These are phyloP conservation scores for Nakaseomyces uthaithaninus DNA, from an alignment of 1,139 yeast genomes.

Conservation along the genomic window DNA sequence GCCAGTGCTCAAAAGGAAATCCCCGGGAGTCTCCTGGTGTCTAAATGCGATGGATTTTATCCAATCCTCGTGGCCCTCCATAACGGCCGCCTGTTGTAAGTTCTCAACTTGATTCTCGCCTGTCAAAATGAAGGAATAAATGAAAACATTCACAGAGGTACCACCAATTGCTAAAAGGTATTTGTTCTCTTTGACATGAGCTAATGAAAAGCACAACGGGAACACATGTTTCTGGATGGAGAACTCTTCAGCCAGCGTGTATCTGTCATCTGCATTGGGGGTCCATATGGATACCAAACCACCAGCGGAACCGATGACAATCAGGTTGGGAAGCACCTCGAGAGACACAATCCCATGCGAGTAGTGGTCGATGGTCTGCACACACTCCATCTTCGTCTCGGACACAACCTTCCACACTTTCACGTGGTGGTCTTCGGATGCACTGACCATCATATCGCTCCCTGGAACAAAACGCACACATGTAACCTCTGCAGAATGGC, in stretches of 20 bases:
- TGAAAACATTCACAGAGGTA: constrained; percentile 50
- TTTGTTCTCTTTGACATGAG: constrained; percentile 33
- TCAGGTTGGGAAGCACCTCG: constrained; percentile 31
- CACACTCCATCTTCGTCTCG: constrained; percentile 21
- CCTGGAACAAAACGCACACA: constrained; percentile 50
- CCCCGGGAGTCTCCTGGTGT: constrained; percentile 37
- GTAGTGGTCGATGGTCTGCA: constrained; percentile 37
- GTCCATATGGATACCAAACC: constrained; percentile 53
- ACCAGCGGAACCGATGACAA: constrained; percentile 60
- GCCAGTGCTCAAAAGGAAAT: constrained; percentile 68
- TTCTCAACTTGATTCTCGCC: constrained; percentile 14
- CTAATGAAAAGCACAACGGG: constrained; percentile 57
- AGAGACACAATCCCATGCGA: constrained; percentile 44
- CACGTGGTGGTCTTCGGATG: constrained; percentile 57
- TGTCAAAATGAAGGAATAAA: constrained; percentile 42
- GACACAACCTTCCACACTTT: constrained; percentile 47
- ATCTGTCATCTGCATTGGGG: constrained; percentile 10
- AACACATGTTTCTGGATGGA: constrained; percentile 44
- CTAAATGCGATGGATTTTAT: constrained; percentile 63
- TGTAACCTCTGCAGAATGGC: constrained; percentile 50
- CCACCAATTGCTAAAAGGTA: constrained; percentile 77
- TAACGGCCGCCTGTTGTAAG: constrained; percentile 41
- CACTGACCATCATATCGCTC: constrained; percentile 45
- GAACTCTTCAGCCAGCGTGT: constrained; percentile 21
- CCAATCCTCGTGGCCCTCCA: constrained; percentile 95